Evolutionary conservation across 805 yeast genomes (phyloP), one percentile per base, ranked within the genome.

Genomic region (Ascoidea asiatica): DNA sequence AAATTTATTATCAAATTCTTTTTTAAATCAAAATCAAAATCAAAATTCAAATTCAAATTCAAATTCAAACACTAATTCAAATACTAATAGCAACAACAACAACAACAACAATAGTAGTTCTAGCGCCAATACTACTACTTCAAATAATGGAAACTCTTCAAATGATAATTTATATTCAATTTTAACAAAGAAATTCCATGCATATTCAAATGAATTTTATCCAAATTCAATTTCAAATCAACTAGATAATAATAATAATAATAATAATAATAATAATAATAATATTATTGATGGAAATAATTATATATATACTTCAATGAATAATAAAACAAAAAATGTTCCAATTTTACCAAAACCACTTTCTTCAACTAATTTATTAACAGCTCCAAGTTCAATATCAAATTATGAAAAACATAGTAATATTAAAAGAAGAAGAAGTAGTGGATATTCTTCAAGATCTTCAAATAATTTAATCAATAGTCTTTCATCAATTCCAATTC

Each of bases 11-110:
- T 43, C 39, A 21, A 20, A 23, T 6, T 43, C 39, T 22, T 41
- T 33, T 20, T 46, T 45, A 17, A 40, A 46, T 2, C 21, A 38
- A n/a, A 43, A 39, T 36, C 43, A 41, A 18, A 23, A 41, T 7
- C 39, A 35, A 18, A 38, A 41, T 19, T 41, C 41, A 18, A 18
- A 19, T 22, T 17, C 42, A 13, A 36, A 21, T 19, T 20, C 8
- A 19, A 4, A 17, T n/a, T 19, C 17, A 43, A 21, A 8, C 20
- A 18, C 13, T 11, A 22, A 17, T 19, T 37, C 33, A 11, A 19
- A 18, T 19, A 42, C 18, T 35, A 8, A 29, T 5, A 22, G 13
- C 37, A 38, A n/a, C 36, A 38, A 15, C 15, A 11, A 13, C 17
- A 43, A 21, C 20, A 19, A 11, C 11, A 40, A 37, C 20, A 22